A percentile compares a stretch with the other conserved stretches of the same genome.
Conservation (phyloP, 495 filamentous ascomycete species). For the Glutinoglossum americanum region DNA sequence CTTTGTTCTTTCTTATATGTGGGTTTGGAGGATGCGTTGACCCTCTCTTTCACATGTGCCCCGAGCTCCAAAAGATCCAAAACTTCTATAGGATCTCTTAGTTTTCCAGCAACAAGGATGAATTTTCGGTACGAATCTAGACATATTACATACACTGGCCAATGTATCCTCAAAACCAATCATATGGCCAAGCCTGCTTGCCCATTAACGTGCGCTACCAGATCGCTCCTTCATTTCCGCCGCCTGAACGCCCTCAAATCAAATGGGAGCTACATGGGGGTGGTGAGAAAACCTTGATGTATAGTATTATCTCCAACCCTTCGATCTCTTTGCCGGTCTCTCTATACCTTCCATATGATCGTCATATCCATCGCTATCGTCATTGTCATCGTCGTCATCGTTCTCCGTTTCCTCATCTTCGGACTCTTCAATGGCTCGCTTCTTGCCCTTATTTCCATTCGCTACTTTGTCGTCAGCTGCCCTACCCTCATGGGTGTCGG, state of each 20-base stretch:
- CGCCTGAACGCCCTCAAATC: neutral
- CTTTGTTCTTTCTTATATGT: no score
- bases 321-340: neutral
- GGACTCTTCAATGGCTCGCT: conserved; percentile 27
- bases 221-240: neutral
- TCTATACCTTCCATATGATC: neutral
- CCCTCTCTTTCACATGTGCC: no score
- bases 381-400: neutral
- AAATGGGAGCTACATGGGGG: neutral
- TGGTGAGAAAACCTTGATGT: neutral
- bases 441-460: conserved; percentile 15
- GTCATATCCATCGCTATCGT: neutral
- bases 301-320: neutral
- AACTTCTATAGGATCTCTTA: no score
- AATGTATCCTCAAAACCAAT: no score
- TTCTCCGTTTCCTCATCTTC: conserved; percentile 16
- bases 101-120: no score
- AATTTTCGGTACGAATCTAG: no score
- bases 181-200: no score
- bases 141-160: no score
- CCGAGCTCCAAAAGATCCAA: no score
- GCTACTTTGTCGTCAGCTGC: conserved; percentile 4
- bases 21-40: no score
- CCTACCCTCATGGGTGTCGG: neutral
- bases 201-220: no score